Evolutionary conservation across 106 monocot genomes (phyloP).

Genomic region (Gastrodia elata): DNA sequence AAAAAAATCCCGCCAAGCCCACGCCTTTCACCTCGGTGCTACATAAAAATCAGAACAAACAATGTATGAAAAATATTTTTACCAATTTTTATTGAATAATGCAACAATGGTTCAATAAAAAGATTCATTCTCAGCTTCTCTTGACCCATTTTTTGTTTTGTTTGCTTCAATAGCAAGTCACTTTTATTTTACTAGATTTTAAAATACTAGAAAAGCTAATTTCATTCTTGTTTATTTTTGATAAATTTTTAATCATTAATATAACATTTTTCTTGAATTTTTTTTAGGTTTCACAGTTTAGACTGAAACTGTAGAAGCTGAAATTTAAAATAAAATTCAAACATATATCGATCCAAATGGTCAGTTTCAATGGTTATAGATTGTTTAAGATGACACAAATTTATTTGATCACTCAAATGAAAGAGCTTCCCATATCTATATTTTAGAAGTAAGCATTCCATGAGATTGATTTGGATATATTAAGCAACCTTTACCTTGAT

Average conservation of each 20-base stretch:
- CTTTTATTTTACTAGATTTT: neutral
- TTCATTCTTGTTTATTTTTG: neutral
- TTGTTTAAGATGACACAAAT: too few relatives aligned
- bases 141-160: neutral
- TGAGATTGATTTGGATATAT: too few relatives aligned
- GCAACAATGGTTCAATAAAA: too few relatives aligned
- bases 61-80: constrained; percentile 3
- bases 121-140: too few relatives aligned
- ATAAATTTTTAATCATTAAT: neutral
- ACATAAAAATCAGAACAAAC: constrained; percentile 16
- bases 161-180: neutral
- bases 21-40: constrained; percentile 95
- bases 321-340: neutral
- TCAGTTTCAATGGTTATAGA: neutral
- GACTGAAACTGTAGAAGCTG: too few relatives aligned
- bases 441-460: too few relatives aligned
- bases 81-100: neutral
- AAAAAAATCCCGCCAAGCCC: constrained; percentile 99
- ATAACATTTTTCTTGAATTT: neutral
- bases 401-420: too few relatives aligned
- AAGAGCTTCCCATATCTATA: too few relatives aligned
- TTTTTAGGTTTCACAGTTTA: neutral
- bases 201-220: neutral
- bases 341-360: neutral
- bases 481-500: too few relatives aligned